These are phyloP conservation scores for Diaporthe batatas DNA, from an alignment of 2,329 filamentous ascomycete genomes.

Conservation along the genomic window DNA sequence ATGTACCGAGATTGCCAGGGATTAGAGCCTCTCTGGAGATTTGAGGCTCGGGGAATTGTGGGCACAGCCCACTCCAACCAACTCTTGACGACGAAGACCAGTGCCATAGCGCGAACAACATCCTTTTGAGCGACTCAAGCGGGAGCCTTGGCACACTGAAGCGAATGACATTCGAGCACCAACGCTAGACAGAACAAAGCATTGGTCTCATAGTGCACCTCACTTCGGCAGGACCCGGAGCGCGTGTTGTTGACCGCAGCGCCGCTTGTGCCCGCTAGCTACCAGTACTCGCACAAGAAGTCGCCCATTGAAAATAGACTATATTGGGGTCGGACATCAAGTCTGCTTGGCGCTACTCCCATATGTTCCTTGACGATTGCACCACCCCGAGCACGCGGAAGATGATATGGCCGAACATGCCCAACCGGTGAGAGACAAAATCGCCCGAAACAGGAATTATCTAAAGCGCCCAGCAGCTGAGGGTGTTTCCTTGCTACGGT, in stretches of 20 bases:
- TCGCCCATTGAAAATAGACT: background rate
- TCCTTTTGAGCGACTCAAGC: background rate
- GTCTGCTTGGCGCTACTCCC: background rate
- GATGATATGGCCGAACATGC: background rate
- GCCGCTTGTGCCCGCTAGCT: no score
- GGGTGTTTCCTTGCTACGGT: background rate
- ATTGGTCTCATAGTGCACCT: background rate
- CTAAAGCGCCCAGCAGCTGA: no score
- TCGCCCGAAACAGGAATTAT: no score
- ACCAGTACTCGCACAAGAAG: background rate
- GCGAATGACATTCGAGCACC: background rate
- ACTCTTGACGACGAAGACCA: background rate
- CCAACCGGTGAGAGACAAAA: background rate
- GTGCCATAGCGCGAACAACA: background rate
- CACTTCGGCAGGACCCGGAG: no score
- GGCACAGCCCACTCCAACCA: background rate
- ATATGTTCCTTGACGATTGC: background rate
- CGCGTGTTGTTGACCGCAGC: no score
- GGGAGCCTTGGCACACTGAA: background rate
- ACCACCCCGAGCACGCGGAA: background rate
- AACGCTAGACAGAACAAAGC: background rate
- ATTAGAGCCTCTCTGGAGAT: constrained; percentile 9
- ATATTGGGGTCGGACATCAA: no score
- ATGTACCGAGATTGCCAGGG: background rate
- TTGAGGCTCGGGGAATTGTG: constrained; percentile 17